Evolutionary conservation across 495 filamentous ascomycete genomes (phyloP).

Genomic region (Parathielavia hyrcaniae): DNA sequence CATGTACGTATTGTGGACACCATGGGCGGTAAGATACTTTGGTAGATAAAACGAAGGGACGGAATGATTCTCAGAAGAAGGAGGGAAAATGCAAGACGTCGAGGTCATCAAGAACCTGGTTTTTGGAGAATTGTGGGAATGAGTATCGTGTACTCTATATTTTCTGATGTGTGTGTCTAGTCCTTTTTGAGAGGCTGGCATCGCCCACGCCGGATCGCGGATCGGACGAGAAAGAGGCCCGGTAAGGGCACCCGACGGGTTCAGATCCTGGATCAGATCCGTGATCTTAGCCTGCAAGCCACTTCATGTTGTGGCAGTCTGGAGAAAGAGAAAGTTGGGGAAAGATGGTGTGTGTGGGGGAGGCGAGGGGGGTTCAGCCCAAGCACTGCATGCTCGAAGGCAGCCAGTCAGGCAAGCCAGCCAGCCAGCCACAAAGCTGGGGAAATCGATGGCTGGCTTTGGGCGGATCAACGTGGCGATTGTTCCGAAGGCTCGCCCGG

Average conservation of each 20-base stretch:
- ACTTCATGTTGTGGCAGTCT: constrained; percentile 13
- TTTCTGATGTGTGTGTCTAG: constrained; percentile 1
- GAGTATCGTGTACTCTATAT: constrained; percentile 4
- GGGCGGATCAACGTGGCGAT: constrained; percentile 17
- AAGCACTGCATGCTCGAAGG: background rate
- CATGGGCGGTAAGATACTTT: background rate
- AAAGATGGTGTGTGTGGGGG: background rate
- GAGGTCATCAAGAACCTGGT: background rate
- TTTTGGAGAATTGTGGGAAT: background rate
- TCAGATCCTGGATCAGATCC: constrained; percentile 8
- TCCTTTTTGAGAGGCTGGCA: background rate
- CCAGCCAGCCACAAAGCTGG: constrained; percentile 3
- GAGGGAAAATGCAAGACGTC: background rate
- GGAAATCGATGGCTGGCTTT: constrained; percentile 2
- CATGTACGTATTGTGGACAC: background rate
- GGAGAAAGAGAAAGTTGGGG: constrained; percentile 1
- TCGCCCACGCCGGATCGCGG: background rate
- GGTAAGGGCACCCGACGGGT: constrained; percentile 12
- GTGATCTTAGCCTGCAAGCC: constrained; percentile 14
- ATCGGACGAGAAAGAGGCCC: constrained; percentile 7
- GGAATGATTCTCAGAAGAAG: background rate
- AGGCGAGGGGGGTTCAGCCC: background rate
- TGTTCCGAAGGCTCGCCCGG: constrained; percentile 19
- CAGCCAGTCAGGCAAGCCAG: background rate
- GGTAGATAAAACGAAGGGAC: no score